Evolutionary conservation across 2,329 filamentous ascomycete genomes (phyloP), one percentile per base, ranked within the genome.

Genomic region (Myrmaecium sp.): DNA sequence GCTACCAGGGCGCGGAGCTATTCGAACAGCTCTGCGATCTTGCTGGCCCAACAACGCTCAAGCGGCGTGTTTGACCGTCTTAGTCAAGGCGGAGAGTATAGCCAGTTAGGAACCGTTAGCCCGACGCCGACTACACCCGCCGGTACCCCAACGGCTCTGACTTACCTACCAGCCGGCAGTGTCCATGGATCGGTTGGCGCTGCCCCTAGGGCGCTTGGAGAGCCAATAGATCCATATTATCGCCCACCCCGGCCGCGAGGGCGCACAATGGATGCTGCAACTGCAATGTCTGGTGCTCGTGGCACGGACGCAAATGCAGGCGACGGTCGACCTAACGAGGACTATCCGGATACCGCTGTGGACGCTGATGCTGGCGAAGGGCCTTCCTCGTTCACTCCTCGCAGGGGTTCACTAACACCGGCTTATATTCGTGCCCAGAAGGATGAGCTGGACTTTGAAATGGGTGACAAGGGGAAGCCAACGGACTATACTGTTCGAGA

Each of bases 401-500:
- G 33, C 29, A 44, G 47, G 19, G 34, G 29, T 21, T 44, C 40
- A 9, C 42, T 49, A 6, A 48, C 41, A 33, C 48, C 65, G 17
- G 65, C 64, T 5, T 67, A 68, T 39, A 44, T 69, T 16, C 58
- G 61, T 12, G 54, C 56, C 34, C 50, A 51, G 23, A 44, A 47
- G 10, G 49, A 60, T 15, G 52, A 55, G 22, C 65, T 66, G 9
- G 65, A 72, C 31, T 57, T 64, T n/a, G 61, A 64, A 23, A 51
- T 62, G 5, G 57, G 61, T 11, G 58, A 64, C 26, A 48, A 47
- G 30, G 49, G 39, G 36, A 58, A 54, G 30, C 73, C 69, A 24
- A 74, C 78, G 2, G 86, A 98, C 44, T 95, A 95, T 45, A 76
- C 84, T 2, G 89, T 86, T 1, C 75, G 89, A 30, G 89, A 98